Evolutionary conservation across 768 basidiomycete genomes (phyloP).

Genomic region (Naematelia encephala): DNA sequence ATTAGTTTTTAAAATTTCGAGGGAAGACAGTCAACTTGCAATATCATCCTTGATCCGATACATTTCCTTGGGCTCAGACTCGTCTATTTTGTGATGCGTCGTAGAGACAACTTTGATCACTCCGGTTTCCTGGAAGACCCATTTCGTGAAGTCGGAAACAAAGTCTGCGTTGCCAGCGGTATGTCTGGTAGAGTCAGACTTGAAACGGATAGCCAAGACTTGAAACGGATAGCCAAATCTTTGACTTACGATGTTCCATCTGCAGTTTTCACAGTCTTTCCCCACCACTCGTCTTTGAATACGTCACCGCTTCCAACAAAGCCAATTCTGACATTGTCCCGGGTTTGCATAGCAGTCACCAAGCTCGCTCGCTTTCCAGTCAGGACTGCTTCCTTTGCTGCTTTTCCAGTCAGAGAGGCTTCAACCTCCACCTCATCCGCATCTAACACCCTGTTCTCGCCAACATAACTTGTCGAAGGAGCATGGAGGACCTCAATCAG

Average conservation of each 20-base stretch:
- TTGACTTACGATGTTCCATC: conserved; percentile 55
- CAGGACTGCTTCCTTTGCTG: conserved; percentile 63
- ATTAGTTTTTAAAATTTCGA: background rate
- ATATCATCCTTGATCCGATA: conserved; percentile 87
- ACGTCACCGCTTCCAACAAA: conserved; percentile 78
- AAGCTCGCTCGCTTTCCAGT: conserved; percentile 73
- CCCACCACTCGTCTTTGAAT: conserved; percentile 71
- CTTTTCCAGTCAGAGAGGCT: conserved; percentile 55
- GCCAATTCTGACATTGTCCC: conserved; percentile 68
- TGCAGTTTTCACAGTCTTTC: conserved; percentile 57
- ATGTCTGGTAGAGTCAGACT: background rate
- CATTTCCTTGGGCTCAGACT: conserved; percentile 61
- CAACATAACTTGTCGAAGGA: conserved; percentile 53
- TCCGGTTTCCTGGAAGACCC: conserved; percentile 85
- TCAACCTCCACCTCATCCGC: conserved; percentile 68
- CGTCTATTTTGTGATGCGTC: conserved; percentile 68
- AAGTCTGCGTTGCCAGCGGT: conserved; percentile 71
- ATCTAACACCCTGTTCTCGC: conserved; percentile 57
- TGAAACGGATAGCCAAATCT: background rate
- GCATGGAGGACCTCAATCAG: conserved; percentile 78
- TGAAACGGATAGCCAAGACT: background rate
- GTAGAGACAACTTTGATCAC: conserved; percentile 69
- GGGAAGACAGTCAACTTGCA: conserved; percentile 54
- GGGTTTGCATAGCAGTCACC: conserved; percentile 85
- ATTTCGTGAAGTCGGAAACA: conserved; percentile 69